These are phyloP conservation scores for Papilionanthe hybrid DNA, from an alignment of 116 monocot genomes.

Conservation along the genomic window DNA sequence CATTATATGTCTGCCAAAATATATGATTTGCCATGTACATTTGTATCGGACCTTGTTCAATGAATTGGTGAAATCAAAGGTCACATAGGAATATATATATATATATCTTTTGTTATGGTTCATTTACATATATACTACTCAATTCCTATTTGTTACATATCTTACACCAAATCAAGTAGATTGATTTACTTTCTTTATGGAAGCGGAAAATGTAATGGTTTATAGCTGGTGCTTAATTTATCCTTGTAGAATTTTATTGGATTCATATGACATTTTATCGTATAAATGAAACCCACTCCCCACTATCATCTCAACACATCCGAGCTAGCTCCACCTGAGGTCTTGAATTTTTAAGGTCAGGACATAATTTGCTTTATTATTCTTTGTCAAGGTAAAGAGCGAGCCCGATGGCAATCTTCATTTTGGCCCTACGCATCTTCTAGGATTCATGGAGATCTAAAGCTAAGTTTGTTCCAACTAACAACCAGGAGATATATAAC, in stretches of 20 bases:
- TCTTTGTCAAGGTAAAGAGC: constrained; percentile 7
- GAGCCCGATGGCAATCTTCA: constrained; percentile 14
- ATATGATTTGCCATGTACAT: constrained; percentile 2
- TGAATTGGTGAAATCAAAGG: not conserved
- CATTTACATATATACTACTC: too few species aligned
- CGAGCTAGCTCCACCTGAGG: constrained; percentile 21
- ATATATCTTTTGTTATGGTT: too few species aligned
- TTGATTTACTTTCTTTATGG: not conserved
- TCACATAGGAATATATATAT: too few species aligned
- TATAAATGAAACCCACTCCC: constrained; percentile 2
- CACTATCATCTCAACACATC: constrained; percentile 14
- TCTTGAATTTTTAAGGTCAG: constrained; percentile 22
- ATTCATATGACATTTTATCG: not conserved
- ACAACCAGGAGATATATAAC: too few species aligned
- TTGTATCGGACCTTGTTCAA: not conserved
- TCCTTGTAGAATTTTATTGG: not conserved
- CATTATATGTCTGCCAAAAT: not conserved
- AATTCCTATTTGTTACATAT: too few species aligned
- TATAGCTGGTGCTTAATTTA: not conserved
- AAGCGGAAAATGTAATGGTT: not conserved
- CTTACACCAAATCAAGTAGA: too few species aligned
- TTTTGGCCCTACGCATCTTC: constrained; percentile 20
- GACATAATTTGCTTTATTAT: not conserved
- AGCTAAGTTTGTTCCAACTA: constrained; percentile 34
- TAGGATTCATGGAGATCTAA: constrained; percentile 39